Conservation (phyloP, 2,329 filamentous ascomycete species). For the Stagonosporopsis chrysanthemi region DNA sequence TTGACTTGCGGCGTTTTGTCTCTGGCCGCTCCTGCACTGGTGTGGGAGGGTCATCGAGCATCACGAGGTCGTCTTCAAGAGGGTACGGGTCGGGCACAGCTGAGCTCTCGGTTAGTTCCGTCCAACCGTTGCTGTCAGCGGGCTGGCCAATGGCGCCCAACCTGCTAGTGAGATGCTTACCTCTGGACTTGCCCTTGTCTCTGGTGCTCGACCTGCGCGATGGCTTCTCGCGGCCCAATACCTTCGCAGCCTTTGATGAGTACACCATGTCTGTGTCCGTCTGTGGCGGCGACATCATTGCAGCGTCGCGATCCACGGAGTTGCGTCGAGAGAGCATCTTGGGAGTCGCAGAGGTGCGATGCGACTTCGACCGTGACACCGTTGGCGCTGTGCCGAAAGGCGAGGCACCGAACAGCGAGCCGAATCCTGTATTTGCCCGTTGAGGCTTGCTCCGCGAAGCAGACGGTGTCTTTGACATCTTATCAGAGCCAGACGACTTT, state of each 20-base stretch:
- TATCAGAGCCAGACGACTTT: constrained; percentile 78
- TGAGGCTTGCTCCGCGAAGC: constrained; percentile 58
- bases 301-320: constrained; percentile 71
- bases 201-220: constrained; percentile 53
- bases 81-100: constrained; percentile 65
- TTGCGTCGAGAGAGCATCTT: constrained; percentile 71
- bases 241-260: constrained; percentile 78
- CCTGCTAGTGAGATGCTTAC: constrained; percentile 42
- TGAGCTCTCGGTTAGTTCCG: constrained; percentile 43
- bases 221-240: constrained; percentile 67
- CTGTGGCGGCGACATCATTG: constrained; percentile 74
- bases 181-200: constrained; percentile 60
- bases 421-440: constrained; percentile 67
- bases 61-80: constrained; percentile 67
- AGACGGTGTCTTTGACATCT: constrained; percentile 59
- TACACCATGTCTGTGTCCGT: constrained; percentile 68
- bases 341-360: constrained; percentile 65
- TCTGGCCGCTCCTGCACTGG: constrained; percentile 42
- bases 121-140: constrained; percentile 46
- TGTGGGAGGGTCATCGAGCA: constrained; percentile 53
- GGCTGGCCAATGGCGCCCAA: constrained; percentile 31
- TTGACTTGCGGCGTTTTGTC: constrained; percentile 52
- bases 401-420: constrained; percentile 65
- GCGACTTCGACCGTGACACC: constrained; percentile 70
- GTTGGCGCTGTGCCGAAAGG: constrained; percentile 48